Evolutionary conservation across 1,284 basidiomycete species (phyloP), one percentile per base, ranked within the genome.

Genomic region (Lentinula novae-zelandiae): DNA sequence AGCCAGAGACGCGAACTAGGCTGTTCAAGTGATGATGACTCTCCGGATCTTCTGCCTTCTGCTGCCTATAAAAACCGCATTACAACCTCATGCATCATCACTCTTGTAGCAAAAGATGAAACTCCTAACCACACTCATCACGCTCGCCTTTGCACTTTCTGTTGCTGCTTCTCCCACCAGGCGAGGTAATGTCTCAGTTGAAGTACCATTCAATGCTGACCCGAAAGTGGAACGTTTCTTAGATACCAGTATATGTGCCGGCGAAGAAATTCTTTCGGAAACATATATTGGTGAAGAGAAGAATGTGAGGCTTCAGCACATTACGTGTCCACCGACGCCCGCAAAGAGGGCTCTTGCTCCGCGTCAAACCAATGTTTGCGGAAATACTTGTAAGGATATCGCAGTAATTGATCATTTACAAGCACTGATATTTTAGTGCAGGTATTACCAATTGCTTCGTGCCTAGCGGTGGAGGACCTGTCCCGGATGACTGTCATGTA

Each of bases 401-500:
- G 27, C 27, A 27, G 3, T 27, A 27, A 27, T 27, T 27, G 27
- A 4, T 27, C 27, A 27, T 3, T 27, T 4, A 27, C 2, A 27
- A 4, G 27, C 27, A 39, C 48, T 55, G 27, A 60, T n/a, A 20
- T 51, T 13, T 61, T 9, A 7, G 7, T 20, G 8, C 17, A 80
- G 78, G 78, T 62, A 67, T 63, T 59, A 78, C 76, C 4, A 75
- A 74, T 69, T 81, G 77, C 68, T 81, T 77, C 69, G 64, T 64
- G 7, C 77, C 77, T 1, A 60, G 76, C 20, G 77, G 77, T 5
- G 78, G 77, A 65, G 80, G 78, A 48, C 80, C 79, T 6, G 71
- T 77, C 67, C 74, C 76, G 2, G 76, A 76, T 60, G 78, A 82
- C 40, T 81, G 79, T 63, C 68, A 73, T 66, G 70, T 81, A 60